A percentile compares a stretch with the other conserved stretches of the same genome.
phyloP scores from a whole-genome alignment of 2,329 filamentous ascomycete species.

The Fusarium falciforme region DNA sequence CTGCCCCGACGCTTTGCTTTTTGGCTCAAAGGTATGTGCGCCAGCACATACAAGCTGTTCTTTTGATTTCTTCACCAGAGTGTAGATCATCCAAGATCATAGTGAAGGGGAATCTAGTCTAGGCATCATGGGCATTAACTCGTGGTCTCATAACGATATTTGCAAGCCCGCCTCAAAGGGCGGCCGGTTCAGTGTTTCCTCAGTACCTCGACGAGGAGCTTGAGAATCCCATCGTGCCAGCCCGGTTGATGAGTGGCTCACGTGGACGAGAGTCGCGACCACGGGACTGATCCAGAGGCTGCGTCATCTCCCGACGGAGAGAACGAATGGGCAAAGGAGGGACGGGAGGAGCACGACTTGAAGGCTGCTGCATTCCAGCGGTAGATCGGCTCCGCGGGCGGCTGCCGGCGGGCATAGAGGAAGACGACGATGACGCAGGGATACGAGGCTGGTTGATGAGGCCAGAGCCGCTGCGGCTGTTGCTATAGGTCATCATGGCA shows the following conservation, averaged over 20 bases:
- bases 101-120: constrained; percentile 5
- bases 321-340: constrained; percentile 46
- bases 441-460: constrained; percentile 32
- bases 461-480: constrained; percentile 25
- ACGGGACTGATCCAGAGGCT: constrained; percentile 34
- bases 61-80: neutral
- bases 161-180: neutral
- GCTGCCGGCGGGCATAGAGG: constrained; percentile 19
- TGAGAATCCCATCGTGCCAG: constrained; percentile 37
- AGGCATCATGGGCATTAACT: constrained; percentile 30
- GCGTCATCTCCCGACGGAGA: constrained; percentile 41
- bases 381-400: constrained; percentile 44
- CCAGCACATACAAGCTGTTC: neutral
- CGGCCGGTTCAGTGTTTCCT: neutral
- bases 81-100: neutral
- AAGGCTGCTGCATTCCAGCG: constrained; percentile 27
- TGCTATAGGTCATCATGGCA: constrained; percentile 5
- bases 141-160: constrained; percentile 34
- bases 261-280: constrained; percentile 42
- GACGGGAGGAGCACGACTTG: constrained; percentile 36
- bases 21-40: neutral
- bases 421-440: constrained; percentile 26
- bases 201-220: constrained; percentile 24
- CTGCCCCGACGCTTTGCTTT: neutral
- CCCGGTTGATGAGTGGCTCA: constrained; percentile 48